phyloP scores from a whole-genome alignment of 257 asterid genomes.

The Salvia hispanica region DNA sequence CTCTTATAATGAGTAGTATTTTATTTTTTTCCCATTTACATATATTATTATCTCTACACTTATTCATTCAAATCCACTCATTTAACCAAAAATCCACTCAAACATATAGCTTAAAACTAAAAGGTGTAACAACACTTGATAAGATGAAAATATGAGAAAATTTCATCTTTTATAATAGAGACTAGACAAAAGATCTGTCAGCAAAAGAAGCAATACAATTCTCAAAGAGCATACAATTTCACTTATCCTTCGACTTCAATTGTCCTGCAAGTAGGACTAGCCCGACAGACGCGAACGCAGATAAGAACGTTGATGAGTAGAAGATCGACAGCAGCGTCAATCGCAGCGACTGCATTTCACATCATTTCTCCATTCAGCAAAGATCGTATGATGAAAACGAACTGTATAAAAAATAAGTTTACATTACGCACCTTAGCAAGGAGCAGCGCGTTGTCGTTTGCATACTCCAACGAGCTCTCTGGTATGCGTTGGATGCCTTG shows the following conservation, averaged over 20 bases:
- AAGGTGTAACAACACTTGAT: not conserved
- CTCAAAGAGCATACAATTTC: slow-evolving; percentile 32
- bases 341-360: slow-evolving; percentile 72
- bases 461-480: slow-evolving; percentile 82
- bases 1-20: too few relatives aligned
- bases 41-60: too few relatives aligned
- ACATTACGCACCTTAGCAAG: slow-evolving; percentile 68
- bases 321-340: slow-evolving; percentile 57
- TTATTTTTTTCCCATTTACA: too few relatives aligned
- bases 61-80: too few relatives aligned
- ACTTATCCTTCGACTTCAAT: slow-evolving; percentile 60
- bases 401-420: slow-evolving; percentile 1
- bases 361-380: slow-evolving; percentile 4
- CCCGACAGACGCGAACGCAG: slow-evolving; percentile 59
- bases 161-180: not conserved
- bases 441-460: slow-evolving; percentile 82
- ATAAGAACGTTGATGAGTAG: slow-evolving; percentile 66
- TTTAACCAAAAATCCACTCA: too few relatives aligned
- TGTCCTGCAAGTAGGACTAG: slow-evolving; percentile 72
- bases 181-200: not conserved
- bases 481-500: slow-evolving; percentile 73
- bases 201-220: slow-evolving; percentile 10
- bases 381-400: not conserved
- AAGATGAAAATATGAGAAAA: not conserved
- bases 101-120: not conserved